phyloP scores from a whole-genome alignment of 129 eudicot genomes.

The Escallonia herrerae region DNA sequence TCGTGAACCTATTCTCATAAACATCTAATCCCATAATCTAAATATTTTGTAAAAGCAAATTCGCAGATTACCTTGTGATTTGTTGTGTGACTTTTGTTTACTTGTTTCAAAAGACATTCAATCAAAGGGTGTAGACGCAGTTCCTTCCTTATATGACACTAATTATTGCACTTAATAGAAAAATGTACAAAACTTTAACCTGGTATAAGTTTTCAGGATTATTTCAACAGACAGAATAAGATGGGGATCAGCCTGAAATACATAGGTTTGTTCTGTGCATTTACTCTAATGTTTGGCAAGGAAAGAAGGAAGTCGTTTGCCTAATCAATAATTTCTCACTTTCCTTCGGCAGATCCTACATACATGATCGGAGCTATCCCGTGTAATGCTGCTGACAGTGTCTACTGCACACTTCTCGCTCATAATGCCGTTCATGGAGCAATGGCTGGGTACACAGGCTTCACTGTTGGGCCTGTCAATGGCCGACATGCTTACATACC shows the following conservation, averaged over 20 bases:
- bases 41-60: not conserved
- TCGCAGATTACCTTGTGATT: not conserved
- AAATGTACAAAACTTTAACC: not conserved
- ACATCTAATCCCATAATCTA: not conserved
- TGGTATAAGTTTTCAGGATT: constrained; percentile 44
- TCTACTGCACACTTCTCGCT: constrained; percentile 92
- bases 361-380: constrained; percentile 95
- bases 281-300: not conserved
- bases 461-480: constrained; percentile 76
- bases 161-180: not conserved
- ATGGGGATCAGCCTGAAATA: constrained; percentile 74
- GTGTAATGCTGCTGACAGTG: constrained; percentile 90
- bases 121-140: not conserved
- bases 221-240: constrained; percentile 53
- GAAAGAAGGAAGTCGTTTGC: not conserved
- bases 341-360: constrained; percentile 70
- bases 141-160: too few relatives aligned
- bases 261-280: constrained; percentile 47
- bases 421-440: constrained; percentile 99
- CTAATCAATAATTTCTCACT: not conserved
- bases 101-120: not conserved
- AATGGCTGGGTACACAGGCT: constrained; percentile 97
- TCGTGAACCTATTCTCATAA: not conserved
- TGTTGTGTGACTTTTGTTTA: too few relatives aligned
- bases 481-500: constrained; percentile 84